phyloP scores from a whole-genome alignment of 2,329 filamentous ascomycete species.

The Akanthomyces lecanii region DNA sequence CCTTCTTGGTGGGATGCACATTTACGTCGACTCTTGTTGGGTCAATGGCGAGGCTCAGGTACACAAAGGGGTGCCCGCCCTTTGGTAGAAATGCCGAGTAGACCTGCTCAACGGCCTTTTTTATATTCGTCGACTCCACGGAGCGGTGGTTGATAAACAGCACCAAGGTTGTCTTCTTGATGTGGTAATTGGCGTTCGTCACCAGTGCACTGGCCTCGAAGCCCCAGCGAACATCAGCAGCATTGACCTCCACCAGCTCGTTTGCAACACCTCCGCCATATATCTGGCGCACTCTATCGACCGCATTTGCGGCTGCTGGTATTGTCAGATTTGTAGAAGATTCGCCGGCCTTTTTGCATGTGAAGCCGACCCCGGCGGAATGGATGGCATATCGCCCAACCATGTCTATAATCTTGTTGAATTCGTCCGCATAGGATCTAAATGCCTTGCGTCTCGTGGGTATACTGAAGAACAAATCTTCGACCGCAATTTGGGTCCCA shows the following conservation, averaged over 20 bases:
- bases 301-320: conserved; percentile 63
- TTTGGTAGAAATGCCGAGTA: conserved; percentile 88
- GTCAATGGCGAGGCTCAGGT: conserved; percentile 88
- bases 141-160: conserved; percentile 96
- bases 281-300: conserved; percentile 86
- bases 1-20: conserved; percentile 92
- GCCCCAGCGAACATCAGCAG: conserved; percentile 71
- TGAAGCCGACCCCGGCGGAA: conserved; percentile 85
- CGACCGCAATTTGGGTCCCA: conserved; percentile 93
- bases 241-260: conserved; percentile 74
- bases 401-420: conserved; percentile 94
- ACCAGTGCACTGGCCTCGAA: conserved; percentile 78
- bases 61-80: conserved; percentile 88
- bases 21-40: conserved; percentile 93
- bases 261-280: conserved; percentile 81
- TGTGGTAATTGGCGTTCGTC: conserved; percentile 91
- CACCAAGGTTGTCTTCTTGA: conserved; percentile 81
- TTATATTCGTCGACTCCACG: conserved; percentile 84
- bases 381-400: conserved; percentile 92
- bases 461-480: conserved; percentile 96
- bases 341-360: conserved; percentile 94
- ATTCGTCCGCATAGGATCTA: conserved; percentile 87
- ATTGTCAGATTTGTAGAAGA: conserved; percentile 78
- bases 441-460: conserved; percentile 86
- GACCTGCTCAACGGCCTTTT: conserved; percentile 85